Base-by-base conservation (phyloP, 2,329 filamentous ascomycete species). In the Gnomoniopsis smithogilvyi region DNA sequence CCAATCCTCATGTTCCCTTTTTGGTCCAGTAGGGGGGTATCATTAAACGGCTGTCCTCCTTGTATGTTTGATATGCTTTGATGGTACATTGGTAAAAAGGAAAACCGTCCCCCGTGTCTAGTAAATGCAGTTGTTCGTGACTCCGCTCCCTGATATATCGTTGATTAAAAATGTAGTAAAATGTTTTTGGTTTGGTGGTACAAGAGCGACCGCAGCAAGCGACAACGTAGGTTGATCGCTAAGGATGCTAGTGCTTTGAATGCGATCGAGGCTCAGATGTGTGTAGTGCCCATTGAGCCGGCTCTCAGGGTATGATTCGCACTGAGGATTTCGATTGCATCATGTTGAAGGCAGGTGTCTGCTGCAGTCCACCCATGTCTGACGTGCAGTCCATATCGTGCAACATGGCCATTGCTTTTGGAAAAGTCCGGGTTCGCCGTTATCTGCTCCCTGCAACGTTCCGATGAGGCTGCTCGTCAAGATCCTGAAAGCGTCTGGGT, bases 131-230 rank as follows among this genome's bases (percentile, higher is more conserved):
- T 52, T 30, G 38, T 11, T 57, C 53, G 21, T 54, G 48, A 54
- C 22, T 36, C 48, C 55, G 51, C 55, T 48, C 56, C 50, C 38
- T 47, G 34, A 41, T 43, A 43, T 33, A 47, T 43, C 46, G 33
- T 56, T 22, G 36, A 60, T 62, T 56, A 60, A 62, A 59, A 55
- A 57, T 14, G 19, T 50, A 24, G 34, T 59, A 69, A 64, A 49
- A 36, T 33, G 22, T 55, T 48, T 46, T 34, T 59, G 48, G 38
- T 59, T 48, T 62, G 52, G 43, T 62, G 51, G 26, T 59, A 59
- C 60, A 62, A 43, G 48, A 52, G 56, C 47, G 38, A 21, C 46
- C 38, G 33, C 54, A 33, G n/a, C n/a, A 33, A 33, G 55, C 51
- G 17, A 51, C 33, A 54, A 33, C 26, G 41, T 24, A 38, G 15